Base-by-base conservation (phyloP, 2,329 filamentous ascomycete species). In the Ampelomyces quisqualis region DNA sequence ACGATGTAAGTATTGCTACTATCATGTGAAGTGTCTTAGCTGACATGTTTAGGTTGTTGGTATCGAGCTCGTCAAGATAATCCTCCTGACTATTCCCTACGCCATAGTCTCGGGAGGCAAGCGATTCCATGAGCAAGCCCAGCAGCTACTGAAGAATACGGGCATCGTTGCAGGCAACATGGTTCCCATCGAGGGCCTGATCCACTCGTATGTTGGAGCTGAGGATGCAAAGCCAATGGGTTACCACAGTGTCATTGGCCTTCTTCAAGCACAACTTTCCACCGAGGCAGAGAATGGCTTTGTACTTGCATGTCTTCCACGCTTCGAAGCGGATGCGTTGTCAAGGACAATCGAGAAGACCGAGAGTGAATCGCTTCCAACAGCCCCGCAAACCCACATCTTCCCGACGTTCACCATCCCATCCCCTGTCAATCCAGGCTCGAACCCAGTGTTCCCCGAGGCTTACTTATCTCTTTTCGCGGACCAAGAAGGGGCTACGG, bases 61-160 rank as follows among this genome's bases (percentile, higher is more conserved):
- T 14, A 71, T 94, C 28, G 93, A 97, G 72, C 80, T 98, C 22
- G 90, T 96, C 67, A 97, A 96, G 71, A 90, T 96, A 57, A 96
- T 98, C 52, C 81, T 97, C 30, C 81, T 96, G 34, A 95, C 91
- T 0, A 86, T 98, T 43, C 91, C 93, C 0, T 98, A 97, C 67
- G 85, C 86, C 3, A 75, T 77, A 3, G 81, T 82, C 34, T 55
- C 62, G 4, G 59, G 63, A 21, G 65, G 62, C 24, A 49, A 35
- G 26, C 55, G 53, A 13, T 65, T 62, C 39, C 84, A 86, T 60
- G 81, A 85, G 55, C 77, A 86, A 51, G 90, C 89, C 2, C 77
- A 79, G 1, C 83, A 87, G 32, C 75, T 97, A 38, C 82, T 98
- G 65, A 88, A 94, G 52, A 95, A 94, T 75, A 97, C 93, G 2